Evolutionary conservation across 129 eudicot species (phyloP).

Genomic region (Tanacetum coccineum): DNA sequence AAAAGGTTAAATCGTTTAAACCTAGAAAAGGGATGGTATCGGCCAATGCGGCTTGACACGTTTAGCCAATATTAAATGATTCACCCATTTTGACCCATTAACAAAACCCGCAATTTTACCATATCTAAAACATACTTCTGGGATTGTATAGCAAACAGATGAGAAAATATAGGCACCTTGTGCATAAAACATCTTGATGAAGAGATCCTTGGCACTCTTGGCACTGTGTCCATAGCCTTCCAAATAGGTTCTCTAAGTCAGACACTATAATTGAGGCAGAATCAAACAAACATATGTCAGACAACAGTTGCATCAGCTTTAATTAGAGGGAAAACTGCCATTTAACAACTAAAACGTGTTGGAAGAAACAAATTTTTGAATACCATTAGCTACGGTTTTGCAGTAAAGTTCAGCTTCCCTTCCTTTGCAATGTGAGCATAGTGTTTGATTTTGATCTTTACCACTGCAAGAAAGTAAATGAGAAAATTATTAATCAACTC

Average conservation of each 20-base stretch:
- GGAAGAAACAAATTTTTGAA: not conserved
- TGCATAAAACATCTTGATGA: slow-evolving; percentile 98
- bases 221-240: slow-evolving; percentile 98
- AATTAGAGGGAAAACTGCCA: not conserved
- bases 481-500: not conserved
- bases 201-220: slow-evolving; percentile 99
- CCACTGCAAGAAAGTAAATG: slow-evolving; percentile 40
- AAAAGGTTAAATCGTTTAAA: no score
- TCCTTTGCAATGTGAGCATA: slow-evolving; percentile 94
- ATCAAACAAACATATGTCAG: not conserved
- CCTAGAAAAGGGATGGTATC: no score
- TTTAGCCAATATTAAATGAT: no score
- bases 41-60: no score
- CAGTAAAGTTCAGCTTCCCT: slow-evolving; percentile 96
- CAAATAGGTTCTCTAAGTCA: slow-evolving; percentile 84
- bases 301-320: not conserved
- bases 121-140: not conserved
- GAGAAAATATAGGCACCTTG: slow-evolving; percentile 48
- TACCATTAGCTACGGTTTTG: slow-evolving; percentile 84
- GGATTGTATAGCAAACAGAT: not conserved
- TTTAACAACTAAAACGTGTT: not conserved
- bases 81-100: not conserved
- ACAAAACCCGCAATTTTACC: not conserved
- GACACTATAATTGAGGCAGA: slow-evolving; percentile 49
- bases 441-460: slow-evolving; percentile 61